A percentile compares a stretch with the other conserved stretches of the same genome.
Conservation (phyloP, 441 rosid species). For the Pelargonium fulgidum region DNA sequence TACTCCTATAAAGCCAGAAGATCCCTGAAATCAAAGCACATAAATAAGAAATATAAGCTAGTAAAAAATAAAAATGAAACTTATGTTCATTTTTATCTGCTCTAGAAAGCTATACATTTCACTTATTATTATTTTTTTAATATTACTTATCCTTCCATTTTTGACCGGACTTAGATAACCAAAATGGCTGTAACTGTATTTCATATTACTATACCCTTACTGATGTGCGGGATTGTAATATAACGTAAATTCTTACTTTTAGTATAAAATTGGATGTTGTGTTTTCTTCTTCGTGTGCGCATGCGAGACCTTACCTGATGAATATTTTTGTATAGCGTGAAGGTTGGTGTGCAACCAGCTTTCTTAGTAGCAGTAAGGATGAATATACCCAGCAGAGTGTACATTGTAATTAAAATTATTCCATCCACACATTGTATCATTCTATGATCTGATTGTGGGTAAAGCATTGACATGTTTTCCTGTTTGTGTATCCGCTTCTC, state of each 20-base stretch:
- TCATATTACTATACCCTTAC: not conserved
- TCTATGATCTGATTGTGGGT: not conserved
- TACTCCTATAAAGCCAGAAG: not conserved
- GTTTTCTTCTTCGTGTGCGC: not conserved
- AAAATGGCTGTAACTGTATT: not conserved
- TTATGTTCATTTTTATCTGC: not conserved
- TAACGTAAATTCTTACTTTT: not conserved
- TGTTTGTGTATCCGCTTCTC: not conserved
- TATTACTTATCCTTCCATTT: not conserved
- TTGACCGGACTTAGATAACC: not conserved
- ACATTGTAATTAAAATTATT: not conserved
- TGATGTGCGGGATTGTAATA: not conserved
- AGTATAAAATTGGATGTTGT: not conserved
- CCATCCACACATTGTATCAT: not conserved
- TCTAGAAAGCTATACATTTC: not conserved
- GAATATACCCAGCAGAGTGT: not conserved
- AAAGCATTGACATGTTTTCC: not conserved
- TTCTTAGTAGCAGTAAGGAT: slow-evolving; percentile 1
- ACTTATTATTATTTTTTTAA: not conserved
- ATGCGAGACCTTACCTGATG: not conserved
- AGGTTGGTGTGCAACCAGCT: not conserved
- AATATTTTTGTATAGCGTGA: not conserved
- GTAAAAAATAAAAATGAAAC: not conserved
- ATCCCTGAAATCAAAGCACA: not conserved
- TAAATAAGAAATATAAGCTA: not conserved